These are phyloP conservation scores for Eutypella sp. DNA, from an alignment of 2,329 filamentous ascomycete genomes.

Conservation along the genomic window DNA sequence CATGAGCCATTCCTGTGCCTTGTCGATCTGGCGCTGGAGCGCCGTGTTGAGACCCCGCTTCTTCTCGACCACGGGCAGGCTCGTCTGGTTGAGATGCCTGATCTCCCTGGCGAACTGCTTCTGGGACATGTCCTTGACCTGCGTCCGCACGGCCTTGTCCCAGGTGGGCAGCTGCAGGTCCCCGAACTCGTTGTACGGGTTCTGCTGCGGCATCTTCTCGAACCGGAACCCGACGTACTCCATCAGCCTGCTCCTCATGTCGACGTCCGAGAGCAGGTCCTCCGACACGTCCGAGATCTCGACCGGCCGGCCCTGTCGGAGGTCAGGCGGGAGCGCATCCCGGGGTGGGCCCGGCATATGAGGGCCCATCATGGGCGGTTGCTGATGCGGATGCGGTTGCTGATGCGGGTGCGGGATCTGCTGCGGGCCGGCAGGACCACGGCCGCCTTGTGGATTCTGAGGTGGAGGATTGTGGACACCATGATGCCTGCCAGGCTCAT, in stretches of 20 bases:
- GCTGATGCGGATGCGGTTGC: not conserved
- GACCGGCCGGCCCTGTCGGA: constrained; percentile 10
- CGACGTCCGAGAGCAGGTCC: constrained; percentile 31
- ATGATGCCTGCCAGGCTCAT: constrained; percentile 2
- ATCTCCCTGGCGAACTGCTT: constrained; percentile 33
- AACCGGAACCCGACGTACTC: constrained; percentile 37
- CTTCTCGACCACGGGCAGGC: constrained; percentile 32
- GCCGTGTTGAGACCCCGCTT: constrained; percentile 29
- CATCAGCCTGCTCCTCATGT: constrained; percentile 35
- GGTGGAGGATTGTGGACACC: not conserved
- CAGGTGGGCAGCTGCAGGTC: constrained; percentile 31
- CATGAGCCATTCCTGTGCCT: constrained; percentile 30
- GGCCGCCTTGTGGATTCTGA: not conserved
- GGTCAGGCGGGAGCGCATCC: constrained; percentile 1
- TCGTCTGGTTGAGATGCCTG: constrained; percentile 29
- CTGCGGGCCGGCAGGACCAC: not conserved
- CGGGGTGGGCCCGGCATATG: constrained; percentile 1
- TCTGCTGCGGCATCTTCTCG: constrained; percentile 30
- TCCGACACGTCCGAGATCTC: constrained; percentile 33
- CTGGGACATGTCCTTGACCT: constrained; percentile 33
- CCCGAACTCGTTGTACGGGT: constrained; percentile 33
- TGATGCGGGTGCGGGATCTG: not conserved
- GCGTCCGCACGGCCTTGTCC: constrained; percentile 30
- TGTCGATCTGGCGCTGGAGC: constrained; percentile 39
- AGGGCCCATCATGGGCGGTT: too few relatives aligned